Conservation (phyloP, 2,329 filamentous ascomycete species). For the Calycina marina region DNA sequence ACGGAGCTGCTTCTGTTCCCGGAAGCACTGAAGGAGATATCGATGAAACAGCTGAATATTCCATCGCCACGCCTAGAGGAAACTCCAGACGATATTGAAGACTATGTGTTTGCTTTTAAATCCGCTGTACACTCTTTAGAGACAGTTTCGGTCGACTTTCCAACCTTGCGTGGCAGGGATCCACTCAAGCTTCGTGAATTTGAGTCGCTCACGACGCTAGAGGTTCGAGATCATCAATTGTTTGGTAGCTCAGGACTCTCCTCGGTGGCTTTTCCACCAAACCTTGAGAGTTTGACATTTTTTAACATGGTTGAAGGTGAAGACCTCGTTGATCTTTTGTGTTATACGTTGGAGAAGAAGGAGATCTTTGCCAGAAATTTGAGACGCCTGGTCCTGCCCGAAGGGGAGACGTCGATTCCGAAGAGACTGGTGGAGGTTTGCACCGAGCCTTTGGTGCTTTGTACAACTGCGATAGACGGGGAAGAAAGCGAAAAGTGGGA, state of each 20-base stretch:
- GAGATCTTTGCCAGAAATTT: not conserved
- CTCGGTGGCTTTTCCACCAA: conserved; percentile 32
- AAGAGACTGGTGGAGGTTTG: not conserved
- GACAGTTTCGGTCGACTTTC: conserved; percentile 31
- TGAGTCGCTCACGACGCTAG: conserved; percentile 25
- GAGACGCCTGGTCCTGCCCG: not conserved
- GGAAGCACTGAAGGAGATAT: conserved; percentile 30
- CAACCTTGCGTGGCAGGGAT: conserved; percentile 26
- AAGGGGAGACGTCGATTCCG: not conserved
- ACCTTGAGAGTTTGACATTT: conserved; percentile 31
- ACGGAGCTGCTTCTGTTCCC: conserved; percentile 30
- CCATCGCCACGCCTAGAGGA: conserved; percentile 30
- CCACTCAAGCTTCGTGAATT: conserved; percentile 32
- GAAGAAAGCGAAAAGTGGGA: not conserved
- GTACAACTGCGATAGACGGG: not conserved
- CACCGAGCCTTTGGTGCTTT: not conserved
- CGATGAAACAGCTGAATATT: conserved; percentile 30
- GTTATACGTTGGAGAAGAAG: conserved; percentile 27
- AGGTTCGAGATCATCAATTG: conserved; percentile 33
- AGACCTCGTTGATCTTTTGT: conserved; percentile 31
- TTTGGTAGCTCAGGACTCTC: conserved; percentile 31
- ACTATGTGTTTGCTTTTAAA: conserved; percentile 31
- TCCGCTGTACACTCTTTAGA: conserved; percentile 29
- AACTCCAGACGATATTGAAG: conserved; percentile 30
- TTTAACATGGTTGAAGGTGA: conserved; percentile 31